Percentiles rank a stretch among this genome's conserved stretches.
phyloP scores from a whole-genome alignment of 176 grass and related monocot genomes.

The Lolium rigidum region DNA sequence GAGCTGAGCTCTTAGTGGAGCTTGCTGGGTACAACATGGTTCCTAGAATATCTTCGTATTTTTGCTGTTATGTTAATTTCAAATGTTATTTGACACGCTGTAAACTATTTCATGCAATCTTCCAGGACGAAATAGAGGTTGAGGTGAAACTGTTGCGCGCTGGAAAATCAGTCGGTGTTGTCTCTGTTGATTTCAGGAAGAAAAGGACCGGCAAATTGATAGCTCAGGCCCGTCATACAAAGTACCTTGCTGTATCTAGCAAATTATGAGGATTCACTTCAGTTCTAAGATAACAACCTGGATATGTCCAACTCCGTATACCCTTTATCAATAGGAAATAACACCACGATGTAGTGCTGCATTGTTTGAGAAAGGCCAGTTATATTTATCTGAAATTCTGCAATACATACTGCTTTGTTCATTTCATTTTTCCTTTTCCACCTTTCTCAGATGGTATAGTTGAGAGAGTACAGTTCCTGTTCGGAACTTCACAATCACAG shows the following conservation, averaged over 20 bases:
- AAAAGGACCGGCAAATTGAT: slow-evolving; percentile 81
- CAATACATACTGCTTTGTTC: neutral
- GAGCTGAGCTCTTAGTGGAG: neutral
- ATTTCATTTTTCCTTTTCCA: neutral
- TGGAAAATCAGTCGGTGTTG: slow-evolving; percentile 68
- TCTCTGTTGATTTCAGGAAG: slow-evolving; percentile 79
- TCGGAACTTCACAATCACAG: neutral
- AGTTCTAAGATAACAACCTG: slow-evolving; percentile 12
- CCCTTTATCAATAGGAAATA: slow-evolving; percentile 4
- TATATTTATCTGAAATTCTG: slow-evolving; percentile 14
- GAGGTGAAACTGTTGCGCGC: slow-evolving; percentile 71
- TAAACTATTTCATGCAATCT: slow-evolving; percentile 35
- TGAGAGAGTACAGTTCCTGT: neutral
- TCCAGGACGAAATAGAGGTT: slow-evolving; percentile 93
- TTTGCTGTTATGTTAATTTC: neutral
- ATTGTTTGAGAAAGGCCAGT: neutral
- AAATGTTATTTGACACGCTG: neutral
- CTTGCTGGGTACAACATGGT: slow-evolving; percentile 14
- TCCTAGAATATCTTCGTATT: neutral
- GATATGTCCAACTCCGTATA: neutral
- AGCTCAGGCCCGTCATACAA: slow-evolving; percentile 81
- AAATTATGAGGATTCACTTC: slow-evolving; percentile 60
- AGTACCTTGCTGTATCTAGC: slow-evolving; percentile 86
- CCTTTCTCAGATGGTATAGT: slow-evolving; percentile 1
- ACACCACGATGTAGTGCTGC: neutral